A percentile compares a stretch with the other conserved stretches of the same genome.
Conservation (phyloP, 352 stramenopile species). For the Phytophthora sojae region DNA sequence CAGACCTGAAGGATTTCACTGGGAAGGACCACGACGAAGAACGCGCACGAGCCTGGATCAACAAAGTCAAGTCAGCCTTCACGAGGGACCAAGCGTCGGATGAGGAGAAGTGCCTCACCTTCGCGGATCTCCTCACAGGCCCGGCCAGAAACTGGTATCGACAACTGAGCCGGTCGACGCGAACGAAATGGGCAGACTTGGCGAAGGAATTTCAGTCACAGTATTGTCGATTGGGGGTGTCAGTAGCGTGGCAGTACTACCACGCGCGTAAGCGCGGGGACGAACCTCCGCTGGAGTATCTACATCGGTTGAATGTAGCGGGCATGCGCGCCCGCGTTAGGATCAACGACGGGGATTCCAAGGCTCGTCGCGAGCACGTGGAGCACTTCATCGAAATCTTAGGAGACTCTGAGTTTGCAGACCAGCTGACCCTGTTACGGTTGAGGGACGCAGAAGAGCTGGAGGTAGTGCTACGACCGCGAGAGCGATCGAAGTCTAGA, state of each 20-base stretch:
- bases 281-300: constrained; percentile 12
- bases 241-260: constrained; percentile 10
- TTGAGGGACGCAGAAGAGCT: constrained; percentile 3
- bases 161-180: background rate
- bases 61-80: constrained; percentile 1
- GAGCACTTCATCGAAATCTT: no score
- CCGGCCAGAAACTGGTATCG: constrained; percentile 9
- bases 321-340: constrained; percentile 4
- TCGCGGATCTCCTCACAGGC: background rate
- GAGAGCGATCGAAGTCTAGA: background rate
- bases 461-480: background rate
- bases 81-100: no score
- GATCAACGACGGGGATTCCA: constrained; percentile 2
- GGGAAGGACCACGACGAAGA: constrained; percentile 8
- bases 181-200: background rate
- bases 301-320: constrained; percentile 5
- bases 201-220: constrained; percentile 3
- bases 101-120: no score
- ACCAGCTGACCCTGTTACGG: background rate
- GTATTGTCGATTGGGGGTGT: constrained; percentile 1
- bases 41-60: background rate
- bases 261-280: constrained; percentile 1
- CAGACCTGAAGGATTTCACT: constrained; percentile 9
- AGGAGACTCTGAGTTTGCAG: no score
- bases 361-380: background rate